Evolutionary conservation across 768 basidiomycete genomes (phyloP).

Genomic region (Gymnopilus junonius): DNA sequence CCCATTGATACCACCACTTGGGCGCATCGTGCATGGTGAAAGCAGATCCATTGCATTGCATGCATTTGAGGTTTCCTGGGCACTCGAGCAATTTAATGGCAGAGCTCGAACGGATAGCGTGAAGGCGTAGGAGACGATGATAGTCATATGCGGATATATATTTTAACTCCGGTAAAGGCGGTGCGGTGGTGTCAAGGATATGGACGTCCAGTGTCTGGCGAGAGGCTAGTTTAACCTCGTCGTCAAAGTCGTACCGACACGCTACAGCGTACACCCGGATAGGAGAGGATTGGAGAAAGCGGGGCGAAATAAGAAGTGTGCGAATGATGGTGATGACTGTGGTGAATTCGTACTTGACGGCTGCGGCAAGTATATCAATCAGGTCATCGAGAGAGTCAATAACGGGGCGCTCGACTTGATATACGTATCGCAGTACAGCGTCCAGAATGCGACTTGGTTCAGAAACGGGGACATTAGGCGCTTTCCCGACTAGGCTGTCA

Average conservation of each 20-base stretch:
- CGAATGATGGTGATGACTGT: conserved; percentile 54
- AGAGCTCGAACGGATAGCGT: conserved; percentile 53
- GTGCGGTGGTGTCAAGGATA: conserved; percentile 50
- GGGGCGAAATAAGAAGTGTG: conserved; percentile 50
- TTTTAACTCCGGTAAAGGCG: conserved; percentile 58
- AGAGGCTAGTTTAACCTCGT: conserved; percentile 67
- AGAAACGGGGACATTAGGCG: conserved; percentile 57
- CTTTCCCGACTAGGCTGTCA: conserved; percentile 12
- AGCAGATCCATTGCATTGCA: conserved; percentile 64
- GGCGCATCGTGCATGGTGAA: conserved; percentile 53
- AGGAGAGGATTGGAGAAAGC: conserved; percentile 52
- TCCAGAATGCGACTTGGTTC: conserved; percentile 52
- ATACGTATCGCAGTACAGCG: conserved; percentile 60
- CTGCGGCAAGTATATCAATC: conserved; percentile 50
- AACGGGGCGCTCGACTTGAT: conserved; percentile 60
- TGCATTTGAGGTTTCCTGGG: conserved; percentile 60
- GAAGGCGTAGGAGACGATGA: conserved; percentile 64
- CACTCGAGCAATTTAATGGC: conserved; percentile 52
- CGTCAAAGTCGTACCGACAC: conserved; percentile 63
- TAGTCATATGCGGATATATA: conserved; percentile 73
- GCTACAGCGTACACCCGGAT: conserved; percentile 75
- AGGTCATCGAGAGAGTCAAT: conserved; percentile 59
- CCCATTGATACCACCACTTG: conserved; percentile 73
- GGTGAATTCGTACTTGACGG: conserved; percentile 67
- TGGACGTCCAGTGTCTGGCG: conserved; percentile 55